Percentiles rank a stretch among this genome's conserved stretches.
These are phyloP conservation scores for Sphagnum magellanicum DNA, from an alignment of 228 moss, liverwort and hornwort genomes.

Conservation along the genomic window DNA sequence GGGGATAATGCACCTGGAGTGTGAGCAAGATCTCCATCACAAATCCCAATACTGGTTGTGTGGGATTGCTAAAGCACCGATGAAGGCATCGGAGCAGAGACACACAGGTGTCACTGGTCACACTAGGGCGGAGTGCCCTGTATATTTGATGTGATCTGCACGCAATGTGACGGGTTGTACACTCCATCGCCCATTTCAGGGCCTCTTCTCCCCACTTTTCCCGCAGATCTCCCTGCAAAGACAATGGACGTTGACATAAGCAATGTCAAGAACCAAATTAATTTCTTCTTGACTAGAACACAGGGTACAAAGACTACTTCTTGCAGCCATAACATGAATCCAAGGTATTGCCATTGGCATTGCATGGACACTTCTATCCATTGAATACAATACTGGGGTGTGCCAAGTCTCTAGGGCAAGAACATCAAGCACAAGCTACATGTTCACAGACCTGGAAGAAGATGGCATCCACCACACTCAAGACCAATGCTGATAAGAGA, in stretches of 20 bases:
- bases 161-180: conserved; percentile 89
- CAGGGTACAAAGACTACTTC: no score
- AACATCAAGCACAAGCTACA: no score
- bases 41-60: conserved; percentile 90
- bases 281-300: no score
- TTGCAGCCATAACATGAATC: no score
- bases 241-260: not conserved
- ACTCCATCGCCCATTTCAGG: conserved; percentile 99
- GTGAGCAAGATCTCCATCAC: conserved; percentile 99
- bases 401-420: no score
- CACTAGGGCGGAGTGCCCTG: conserved; percentile 95
- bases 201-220: conserved; percentile 99
- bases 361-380: no score
- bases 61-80: conserved; percentile 94
- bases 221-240: conserved; percentile 72
- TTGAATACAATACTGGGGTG: no score
- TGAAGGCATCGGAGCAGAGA: conserved; percentile 90
- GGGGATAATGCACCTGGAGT: conserved; percentile 53
- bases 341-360: no score
- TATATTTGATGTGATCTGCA: conserved; percentile 98
- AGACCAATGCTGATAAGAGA: conserved; percentile 88
- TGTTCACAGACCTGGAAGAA: conserved; percentile 63
- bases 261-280: no score
- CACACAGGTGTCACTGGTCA: conserved; percentile 98
- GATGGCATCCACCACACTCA: conserved; percentile 97